Conservation (phyloP, 495 filamentous ascomycete species). For the Aspergillus diversus region DNA sequence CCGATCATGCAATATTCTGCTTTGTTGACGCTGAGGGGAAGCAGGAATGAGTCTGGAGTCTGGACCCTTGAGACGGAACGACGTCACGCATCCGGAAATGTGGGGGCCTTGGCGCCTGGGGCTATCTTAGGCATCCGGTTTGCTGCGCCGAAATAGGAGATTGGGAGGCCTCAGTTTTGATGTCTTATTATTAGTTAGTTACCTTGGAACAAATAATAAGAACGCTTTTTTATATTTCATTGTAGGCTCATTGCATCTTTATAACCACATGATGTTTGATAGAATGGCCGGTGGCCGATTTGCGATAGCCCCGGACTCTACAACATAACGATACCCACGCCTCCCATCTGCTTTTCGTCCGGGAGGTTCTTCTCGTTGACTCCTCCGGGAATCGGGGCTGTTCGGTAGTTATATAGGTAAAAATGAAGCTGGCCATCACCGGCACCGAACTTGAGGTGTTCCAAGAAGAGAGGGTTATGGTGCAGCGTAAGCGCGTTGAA, state of each 20-base stretch:
- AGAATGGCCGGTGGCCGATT: slow-evolving; percentile 5
- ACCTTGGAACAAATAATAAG: no score
- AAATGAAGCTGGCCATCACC: slow-evolving; percentile 94
- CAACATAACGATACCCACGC: slow-evolving; percentile 87
- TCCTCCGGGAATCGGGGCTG: slow-evolving; percentile 77
- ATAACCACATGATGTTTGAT: background rate
- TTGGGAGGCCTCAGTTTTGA: no score
- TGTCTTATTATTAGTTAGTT: no score
- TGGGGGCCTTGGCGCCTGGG: slow-evolving; percentile 25
- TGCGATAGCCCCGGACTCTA: slow-evolving; percentile 35
- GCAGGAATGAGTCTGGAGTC: background rate
- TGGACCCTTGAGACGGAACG: slow-evolving; percentile 6
- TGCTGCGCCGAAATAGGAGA: no score
- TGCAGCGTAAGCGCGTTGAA: slow-evolving; percentile 93
- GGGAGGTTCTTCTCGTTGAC: slow-evolving; percentile 75
- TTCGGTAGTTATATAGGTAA: slow-evolving; percentile 96
- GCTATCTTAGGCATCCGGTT: background rate
- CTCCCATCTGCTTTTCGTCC: slow-evolving; percentile 76
- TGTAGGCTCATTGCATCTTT: background rate
- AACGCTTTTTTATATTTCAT: no score
- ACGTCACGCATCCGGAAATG: slow-evolving; percentile 25
- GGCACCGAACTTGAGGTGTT: slow-evolving; percentile 88
- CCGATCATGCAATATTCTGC: background rate
- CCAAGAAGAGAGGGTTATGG: slow-evolving; percentile 91
- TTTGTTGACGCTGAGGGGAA: slow-evolving; percentile 16